Evolutionary conservation across 2,329 filamentous ascomycete genomes (phyloP), one percentile per base, ranked within the genome.

Genomic region (Trichophyton mentagrophytes): DNA sequence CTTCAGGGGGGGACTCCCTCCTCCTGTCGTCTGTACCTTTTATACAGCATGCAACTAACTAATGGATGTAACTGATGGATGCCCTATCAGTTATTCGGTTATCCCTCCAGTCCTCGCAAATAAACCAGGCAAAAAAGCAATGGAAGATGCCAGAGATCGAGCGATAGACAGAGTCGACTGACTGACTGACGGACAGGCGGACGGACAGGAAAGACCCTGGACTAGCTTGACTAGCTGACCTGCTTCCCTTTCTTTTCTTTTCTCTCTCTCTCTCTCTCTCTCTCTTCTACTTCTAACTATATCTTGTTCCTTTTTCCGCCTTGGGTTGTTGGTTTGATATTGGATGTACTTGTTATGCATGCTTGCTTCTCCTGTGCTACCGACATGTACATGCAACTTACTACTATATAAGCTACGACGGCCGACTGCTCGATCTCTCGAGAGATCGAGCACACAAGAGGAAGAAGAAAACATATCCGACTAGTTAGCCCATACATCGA

Each of bases 321-420:
- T 44, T 44, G 11, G 33, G 33, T 11, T 36, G 33, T 36, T 36
- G 33, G 33, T 36, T 36, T 36, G 33, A 36, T 36, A 36, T 22
- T 22, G 22, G 22, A 22, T 36, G 33, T 36, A 11, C 33, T 36
- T 36, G 8, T 15, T 44, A n/a, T 44, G 15, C n/a, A 44, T 25
- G 17, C 61, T 65, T 57, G 36, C 17, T 56, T 38, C 22, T 22
- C 49, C 36, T 57, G 33, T 36, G 33, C 33, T 36, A 36, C 33
- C 33, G 33, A 36, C 7, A 36, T 36, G 33, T 36, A 36, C 33
- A 36, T 36, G 33, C 33, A 36, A 36, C 33, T 36, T 36, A 6
- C 25, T 6, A 27, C 17, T 6, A 36, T 36, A 36, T 36, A 36
- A 36, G 33, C 33, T 36, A 36, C 33, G 33, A 36, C 25, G 5